These are phyloP conservation scores for Ceratocystiopsis minuta DNA, from an alignment of 2,329 filamentous ascomycete species.

Conservation along the genomic window DNA sequence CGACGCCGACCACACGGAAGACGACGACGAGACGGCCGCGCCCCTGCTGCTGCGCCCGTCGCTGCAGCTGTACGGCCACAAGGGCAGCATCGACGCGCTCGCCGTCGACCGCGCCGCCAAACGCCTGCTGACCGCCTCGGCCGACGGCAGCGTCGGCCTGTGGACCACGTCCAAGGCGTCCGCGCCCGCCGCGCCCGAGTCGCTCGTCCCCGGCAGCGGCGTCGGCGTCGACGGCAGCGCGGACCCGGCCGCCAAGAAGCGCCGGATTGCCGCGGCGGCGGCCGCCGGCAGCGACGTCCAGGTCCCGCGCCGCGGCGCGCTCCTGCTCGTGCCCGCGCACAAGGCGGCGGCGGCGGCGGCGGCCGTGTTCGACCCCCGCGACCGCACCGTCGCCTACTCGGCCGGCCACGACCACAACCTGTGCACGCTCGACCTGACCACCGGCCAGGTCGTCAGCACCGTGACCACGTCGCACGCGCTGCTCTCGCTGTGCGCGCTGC, in stretches of 20 bases:
- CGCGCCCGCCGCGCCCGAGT: constrained; percentile 44
- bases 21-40: constrained; percentile 47
- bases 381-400: constrained; percentile 80
- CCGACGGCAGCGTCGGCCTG: constrained; percentile 68
- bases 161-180: constrained; percentile 50
- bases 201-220: constrained; percentile 44
- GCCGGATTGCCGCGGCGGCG: constrained; percentile 45
- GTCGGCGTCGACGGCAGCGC: constrained; percentile 22
- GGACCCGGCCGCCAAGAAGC: constrained; percentile 39
- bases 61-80: constrained; percentile 18
- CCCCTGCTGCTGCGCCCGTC: constrained; percentile 5
- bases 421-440: constrained; percentile 80
- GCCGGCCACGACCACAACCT: constrained; percentile 81
- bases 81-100: constrained; percentile 52
- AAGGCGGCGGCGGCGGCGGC: constrained; percentile 51
- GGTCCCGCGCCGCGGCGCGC: constrained; percentile 56
- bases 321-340: constrained; percentile 57
- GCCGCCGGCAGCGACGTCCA: constrained; percentile 19
- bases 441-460: constrained; percentile 58
- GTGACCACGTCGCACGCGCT: constrained; percentile 71
- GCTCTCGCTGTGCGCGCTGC: constrained; percentile 59
- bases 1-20: constrained; percentile 50
- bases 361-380: constrained; percentile 67
- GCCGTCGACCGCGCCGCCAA: constrained; percentile 52
- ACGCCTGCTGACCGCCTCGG: constrained; percentile 69